Evolutionary conservation across 2,329 filamentous ascomycete genomes (phyloP), one percentile per base, ranked within the genome.

Genomic region (Colletotrichum sp.): DNA sequence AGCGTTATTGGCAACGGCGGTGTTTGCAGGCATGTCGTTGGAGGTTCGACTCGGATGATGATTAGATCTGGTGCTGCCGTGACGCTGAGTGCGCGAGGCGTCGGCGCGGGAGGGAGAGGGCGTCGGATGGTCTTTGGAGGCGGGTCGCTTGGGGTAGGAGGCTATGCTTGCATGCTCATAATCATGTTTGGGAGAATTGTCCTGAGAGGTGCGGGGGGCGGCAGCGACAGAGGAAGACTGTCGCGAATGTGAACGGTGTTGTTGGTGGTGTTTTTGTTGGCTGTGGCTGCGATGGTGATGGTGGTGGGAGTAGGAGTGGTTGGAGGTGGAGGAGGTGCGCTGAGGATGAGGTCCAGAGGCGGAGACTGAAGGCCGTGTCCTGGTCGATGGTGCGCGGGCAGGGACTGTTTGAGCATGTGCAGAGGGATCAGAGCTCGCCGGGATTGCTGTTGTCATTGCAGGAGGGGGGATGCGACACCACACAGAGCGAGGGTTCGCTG

Each of bases 141-240:
- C 89, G 86, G 90, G 92, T 85, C 92, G 90, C 90, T 92, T 85
- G 88, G 89, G 79, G 86, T 91, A 87, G 70, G 90, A 88, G 80
- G 91, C 90, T 86, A 94, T 84, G 87, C 93, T 93, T 80, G 90
- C 88, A 80, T 93, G 90, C 86, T 96, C 95, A 88, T 93, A 93
- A 85, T 97, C 95, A 84, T 93, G 89, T 81, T 93, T 92, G 71
- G 87, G 86, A 68, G 86, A 80, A 59, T 85, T 79, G 72, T 90
- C 85, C 77, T 88, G 86, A 64, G 84, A 81, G 75, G 86, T 84
- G 77, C 85, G 86, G 16, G 22, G 32, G 44, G 70, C 39, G 36
- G 62, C 68, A 26, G 52, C 39, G 13, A 64, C 16, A 62, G 63
- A 44, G 30, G 86, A 86, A 44, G 86, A 85, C 22, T 77, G 77